These are phyloP conservation scores for Phascolomyces articulosus DNA, from an alignment of 371 early-diverging fungal species.

Conservation along the genomic window DNA sequence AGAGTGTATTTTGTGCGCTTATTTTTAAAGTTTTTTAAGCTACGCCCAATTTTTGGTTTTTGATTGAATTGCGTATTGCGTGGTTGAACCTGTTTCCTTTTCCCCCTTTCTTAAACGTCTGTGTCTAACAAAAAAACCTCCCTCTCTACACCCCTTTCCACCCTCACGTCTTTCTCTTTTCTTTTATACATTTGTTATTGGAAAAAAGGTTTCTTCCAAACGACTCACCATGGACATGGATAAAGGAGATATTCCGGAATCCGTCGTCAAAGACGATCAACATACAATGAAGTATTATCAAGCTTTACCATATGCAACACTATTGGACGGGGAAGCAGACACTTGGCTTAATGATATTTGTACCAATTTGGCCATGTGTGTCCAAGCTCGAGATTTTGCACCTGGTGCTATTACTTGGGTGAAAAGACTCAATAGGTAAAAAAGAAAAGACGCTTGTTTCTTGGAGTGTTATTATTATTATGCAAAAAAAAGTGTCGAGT, in stretches of 20 bases:
- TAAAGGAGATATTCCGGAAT: constrained; percentile 22
- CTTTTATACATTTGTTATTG: too few species aligned
- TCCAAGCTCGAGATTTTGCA: constrained; percentile 63
- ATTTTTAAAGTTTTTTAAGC: too few species aligned
- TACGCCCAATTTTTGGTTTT: too few species aligned
- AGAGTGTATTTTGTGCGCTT: not conserved
- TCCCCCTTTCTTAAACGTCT: too few species aligned
- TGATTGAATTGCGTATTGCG: too few species aligned
- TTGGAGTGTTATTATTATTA: too few species aligned
- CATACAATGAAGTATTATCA: constrained; percentile 50
- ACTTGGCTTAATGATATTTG: constrained; percentile 60
- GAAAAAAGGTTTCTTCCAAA: too few species aligned
- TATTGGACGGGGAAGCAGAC: constrained; percentile 55
- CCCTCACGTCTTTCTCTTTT: too few species aligned
- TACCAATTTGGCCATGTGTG: constrained; percentile 49
- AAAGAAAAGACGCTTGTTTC: too few species aligned
- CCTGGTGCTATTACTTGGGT: constrained; percentile 63
- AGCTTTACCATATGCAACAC: constrained; percentile 59
- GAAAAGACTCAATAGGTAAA: constrained; percentile 59
- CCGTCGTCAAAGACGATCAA: constrained; percentile 46
- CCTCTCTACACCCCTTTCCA: too few species aligned
- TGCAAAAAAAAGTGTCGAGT: not conserved
- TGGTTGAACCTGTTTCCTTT: too few species aligned
- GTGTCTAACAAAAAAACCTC: too few species aligned
- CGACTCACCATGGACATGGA: constrained; percentile 11